Conservation (phyloP, 352 stramenopile genomes). For the Stephanocyclus meneghinianus region DNA sequence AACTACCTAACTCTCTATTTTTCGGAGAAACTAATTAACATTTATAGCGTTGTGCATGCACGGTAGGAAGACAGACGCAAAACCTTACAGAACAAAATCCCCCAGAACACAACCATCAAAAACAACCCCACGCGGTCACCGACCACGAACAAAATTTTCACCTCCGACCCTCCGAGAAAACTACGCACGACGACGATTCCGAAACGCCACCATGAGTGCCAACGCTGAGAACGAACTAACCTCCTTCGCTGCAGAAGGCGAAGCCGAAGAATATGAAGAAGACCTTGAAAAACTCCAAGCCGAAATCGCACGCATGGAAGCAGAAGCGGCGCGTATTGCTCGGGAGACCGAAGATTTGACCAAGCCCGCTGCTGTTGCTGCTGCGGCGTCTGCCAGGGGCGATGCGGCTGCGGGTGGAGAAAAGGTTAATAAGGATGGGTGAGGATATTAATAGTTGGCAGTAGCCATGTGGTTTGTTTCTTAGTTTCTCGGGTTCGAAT, state of each 20-base stretch:
- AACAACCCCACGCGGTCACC: no score
- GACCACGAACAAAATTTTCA: no score
- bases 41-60: neutral
- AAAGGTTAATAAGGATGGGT: conserved; percentile 32
- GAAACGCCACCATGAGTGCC: conserved; percentile 5
- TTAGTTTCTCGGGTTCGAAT: neutral
- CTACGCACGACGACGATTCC: neutral
- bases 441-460: neutral
- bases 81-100: neutral
- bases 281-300: conserved; percentile 81
- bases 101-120: no score
- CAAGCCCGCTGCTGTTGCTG: conserved; percentile 21
- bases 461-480: neutral
- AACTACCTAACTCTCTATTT: neutral
- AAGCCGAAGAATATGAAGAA: conserved; percentile 75
- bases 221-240: conserved; percentile 24
- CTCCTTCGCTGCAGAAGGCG: conserved; percentile 18
- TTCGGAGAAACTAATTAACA: neutral
- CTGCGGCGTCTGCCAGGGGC: conserved; percentile 9
- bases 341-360: conserved; percentile 74
- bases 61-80: neutral
- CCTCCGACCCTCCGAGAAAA: neutral
- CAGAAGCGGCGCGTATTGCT: conserved; percentile 71
- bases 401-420: conserved; percentile 18
- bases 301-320: conserved; percentile 80